Evolutionary conservation across 805 yeast genomes (phyloP).

Genomic region (Lachancea cidri): DNA sequence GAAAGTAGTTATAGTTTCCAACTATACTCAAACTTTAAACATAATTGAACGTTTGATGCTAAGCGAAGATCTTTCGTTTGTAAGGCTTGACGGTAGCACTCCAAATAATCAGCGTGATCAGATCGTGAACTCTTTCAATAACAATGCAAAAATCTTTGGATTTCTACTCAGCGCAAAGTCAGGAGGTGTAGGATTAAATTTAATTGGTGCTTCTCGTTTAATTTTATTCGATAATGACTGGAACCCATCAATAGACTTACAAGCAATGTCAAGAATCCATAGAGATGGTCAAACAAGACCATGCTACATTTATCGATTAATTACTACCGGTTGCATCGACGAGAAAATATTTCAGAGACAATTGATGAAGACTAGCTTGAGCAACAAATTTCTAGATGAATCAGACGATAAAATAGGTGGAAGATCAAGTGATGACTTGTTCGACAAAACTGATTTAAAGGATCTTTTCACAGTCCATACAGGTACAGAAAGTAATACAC

Average conservation of each 20-base stretch:
- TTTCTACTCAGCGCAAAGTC: slow-evolving; percentile 83
- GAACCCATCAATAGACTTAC: slow-evolving; percentile 91
- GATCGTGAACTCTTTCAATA: slow-evolving; percentile 67
- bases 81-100: slow-evolving; percentile 81
- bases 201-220: slow-evolving; percentile 84
- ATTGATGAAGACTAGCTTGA: slow-evolving; percentile 71
- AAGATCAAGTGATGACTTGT: slow-evolving; percentile 54
- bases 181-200: slow-evolving; percentile 90
- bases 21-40: slow-evolving; percentile 83
- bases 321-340: slow-evolving; percentile 87
- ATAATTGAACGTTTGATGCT: slow-evolving; percentile 55
- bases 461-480: slow-evolving; percentile 63
- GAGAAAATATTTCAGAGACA: slow-evolving; percentile 94
- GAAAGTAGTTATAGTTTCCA: slow-evolving; percentile 80
- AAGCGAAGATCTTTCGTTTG: slow-evolving; percentile 44
- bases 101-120: slow-evolving; percentile 59
- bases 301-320: slow-evolving; percentile 73
- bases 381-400: slow-evolving; percentile 59
- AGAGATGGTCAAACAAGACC: slow-evolving; percentile 85
- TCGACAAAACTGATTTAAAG: slow-evolving; percentile 60
- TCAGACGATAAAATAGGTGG: slow-evolving; percentile 20
- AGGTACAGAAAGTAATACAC: slow-evolving; percentile 60
- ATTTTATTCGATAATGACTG: slow-evolving; percentile 90
- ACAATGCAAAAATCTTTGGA: slow-evolving; percentile 43
- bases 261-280: slow-evolving; percentile 93